Evolutionary conservation across 768 basidiomycete species (phyloP).

Genomic region (Gelatoporia subvermispora): DNA sequence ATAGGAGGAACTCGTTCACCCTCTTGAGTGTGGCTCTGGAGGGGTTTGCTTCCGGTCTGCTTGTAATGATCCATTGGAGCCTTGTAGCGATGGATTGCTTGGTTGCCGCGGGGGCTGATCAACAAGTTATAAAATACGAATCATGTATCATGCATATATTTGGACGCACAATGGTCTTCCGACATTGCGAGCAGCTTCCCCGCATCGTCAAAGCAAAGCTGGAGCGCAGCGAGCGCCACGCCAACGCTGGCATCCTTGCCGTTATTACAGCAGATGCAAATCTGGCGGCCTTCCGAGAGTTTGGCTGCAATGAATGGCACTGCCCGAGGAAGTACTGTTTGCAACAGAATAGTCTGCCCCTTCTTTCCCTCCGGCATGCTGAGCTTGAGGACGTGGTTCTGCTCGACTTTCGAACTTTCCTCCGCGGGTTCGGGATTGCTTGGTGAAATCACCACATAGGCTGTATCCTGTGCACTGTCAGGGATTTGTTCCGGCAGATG

Average conservation of each 20-base stretch:
- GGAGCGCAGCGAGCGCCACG: constrained; percentile 53
- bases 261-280: constrained; percentile 50
- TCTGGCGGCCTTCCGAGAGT: constrained; percentile 29
- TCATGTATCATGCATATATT: not conserved
- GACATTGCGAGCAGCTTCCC: constrained; percentile 28
- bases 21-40: constrained; percentile 75
- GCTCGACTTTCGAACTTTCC: not conserved
- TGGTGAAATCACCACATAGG: too few relatives aligned
- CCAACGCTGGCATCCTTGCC: constrained; percentile 65
- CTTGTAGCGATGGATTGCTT: constrained; percentile 69
- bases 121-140: not conserved
- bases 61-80: constrained; percentile 83
- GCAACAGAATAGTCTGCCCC: constrained; percentile 28
- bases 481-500: constrained; percentile 7
- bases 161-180: constrained; percentile 1
- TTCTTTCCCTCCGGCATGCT: constrained; percentile 19
- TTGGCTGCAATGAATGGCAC: constrained; percentile 40
- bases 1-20: constrained; percentile 71
- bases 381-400: constrained; percentile 9
- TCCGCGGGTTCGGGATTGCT: not conserved
- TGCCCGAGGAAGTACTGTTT: constrained; percentile 42
- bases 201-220: constrained; percentile 51
- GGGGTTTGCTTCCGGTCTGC: constrained; percentile 74
- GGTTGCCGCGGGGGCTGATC: constrained; percentile 19
- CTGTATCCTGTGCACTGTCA: not conserved